Percentiles rank a stretch among this genome's conserved stretches.
Conservation (phyloP, 2,329 filamentous ascomycete genomes). For the Penicillium corylophilum region DNA sequence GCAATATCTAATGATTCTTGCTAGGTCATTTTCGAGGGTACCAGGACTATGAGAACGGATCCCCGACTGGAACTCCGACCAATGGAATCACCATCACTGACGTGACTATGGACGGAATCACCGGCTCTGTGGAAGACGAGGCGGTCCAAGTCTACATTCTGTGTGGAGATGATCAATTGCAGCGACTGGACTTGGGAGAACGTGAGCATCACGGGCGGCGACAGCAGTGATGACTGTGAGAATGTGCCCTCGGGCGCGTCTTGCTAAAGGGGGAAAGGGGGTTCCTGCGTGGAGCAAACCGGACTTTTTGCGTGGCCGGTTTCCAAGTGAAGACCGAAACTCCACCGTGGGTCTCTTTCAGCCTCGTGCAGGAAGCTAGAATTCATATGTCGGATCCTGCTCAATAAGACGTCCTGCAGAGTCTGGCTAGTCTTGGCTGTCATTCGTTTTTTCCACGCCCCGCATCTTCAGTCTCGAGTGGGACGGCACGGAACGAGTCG, state of each 20-base stretch:
- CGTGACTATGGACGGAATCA: not conserved
- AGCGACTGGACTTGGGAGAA: not conserved
- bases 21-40: constrained; percentile 2
- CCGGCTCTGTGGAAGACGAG: not conserved
- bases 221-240: not conserved
- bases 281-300: not conserved
- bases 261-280: not conserved
- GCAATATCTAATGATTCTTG: not conserved
- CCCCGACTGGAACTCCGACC: no score
- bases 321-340: no score
- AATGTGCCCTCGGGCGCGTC: not conserved
- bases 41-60: no score
- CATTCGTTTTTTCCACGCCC: not conserved
- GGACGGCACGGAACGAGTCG: not conserved
- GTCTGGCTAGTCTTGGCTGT: no score
- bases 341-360: no score
- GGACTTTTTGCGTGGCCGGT: no score
- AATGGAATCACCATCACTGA: not conserved
- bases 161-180: not conserved
- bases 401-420: no score
- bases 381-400: no score
- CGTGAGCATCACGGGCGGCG: not conserved
- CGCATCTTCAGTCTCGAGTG: not conserved
- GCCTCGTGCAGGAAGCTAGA: no score
- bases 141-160: not conserved